Evolutionary conservation across 805 yeast species (phyloP), one percentile per base, ranked within the genome.

Genomic region (Saitoella complicata): DNA sequence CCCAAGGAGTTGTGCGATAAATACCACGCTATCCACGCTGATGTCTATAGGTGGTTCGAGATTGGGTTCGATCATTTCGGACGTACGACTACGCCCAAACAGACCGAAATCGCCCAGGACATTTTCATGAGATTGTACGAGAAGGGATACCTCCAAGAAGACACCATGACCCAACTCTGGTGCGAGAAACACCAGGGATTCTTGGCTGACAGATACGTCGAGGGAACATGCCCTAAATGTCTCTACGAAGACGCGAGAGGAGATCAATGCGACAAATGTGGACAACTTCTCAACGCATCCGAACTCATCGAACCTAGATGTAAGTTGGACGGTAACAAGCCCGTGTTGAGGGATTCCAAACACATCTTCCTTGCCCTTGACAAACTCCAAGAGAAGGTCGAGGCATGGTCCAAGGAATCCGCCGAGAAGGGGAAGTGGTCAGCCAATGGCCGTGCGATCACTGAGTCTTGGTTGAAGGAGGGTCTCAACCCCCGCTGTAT

Each of bases 181-280:
- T 91, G 99, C 67, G 82, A 84, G 43, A 76, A 72, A 46, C 99
- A 91, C 65, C 70, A 85, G 36, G 86, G 95, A 3, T 91, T 76
- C 65, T 70, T 91, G 48, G 98, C 99, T 46, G 99, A 91, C 61
- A 72, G 99, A 62, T 91, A 75, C 56, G 98, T 91, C 34, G 97
- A 91, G 66, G 99, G 99, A 54, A 83, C 78, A 42, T 91, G 99
- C 68, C 97, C 97, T 47, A 80, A 80, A 63, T 91, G 99, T 69
- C 73, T 70, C 39, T 91, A 86, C 60, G 94, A 82, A 12, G 98
- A 91, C 61, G 99, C 99, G 32, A 78, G 98, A 64, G 99, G 99
- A 55, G 99, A 91, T 64, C 99, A 91, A 69, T 91, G 99, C 73
- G 99, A 91, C 64, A 79, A 79, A 57, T 91, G 99, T 70, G 99